Percentiles rank a stretch among this genome's conserved stretches.
These are phyloP conservation scores for Hippophae tibetana DNA, from an alignment of 306 rosid species.

Conservation along the genomic window DNA sequence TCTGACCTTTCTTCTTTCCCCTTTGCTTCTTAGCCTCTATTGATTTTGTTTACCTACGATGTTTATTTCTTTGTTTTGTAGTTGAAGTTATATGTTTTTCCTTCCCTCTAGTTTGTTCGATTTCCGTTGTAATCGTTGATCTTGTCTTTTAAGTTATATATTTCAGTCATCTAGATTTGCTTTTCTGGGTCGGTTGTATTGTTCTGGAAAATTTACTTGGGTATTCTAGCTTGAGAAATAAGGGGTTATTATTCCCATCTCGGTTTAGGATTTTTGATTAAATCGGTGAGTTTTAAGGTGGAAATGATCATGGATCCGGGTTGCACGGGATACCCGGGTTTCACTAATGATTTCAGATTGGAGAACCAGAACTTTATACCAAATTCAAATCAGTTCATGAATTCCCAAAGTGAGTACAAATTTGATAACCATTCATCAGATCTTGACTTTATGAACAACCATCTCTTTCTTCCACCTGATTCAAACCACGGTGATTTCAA, in stretches of 20 bases:
- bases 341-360: slow-evolving; percentile 8
- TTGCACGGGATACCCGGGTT: slow-evolving; percentile 17
- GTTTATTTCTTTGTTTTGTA: too few species aligned
- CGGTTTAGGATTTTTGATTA: not conserved
- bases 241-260: not conserved
- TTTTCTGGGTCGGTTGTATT: too few species aligned
- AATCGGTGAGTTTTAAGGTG: not conserved
- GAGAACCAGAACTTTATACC: slow-evolving; percentile 8
- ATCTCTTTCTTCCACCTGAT: slow-evolving; percentile 9
- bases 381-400: slow-evolving; percentile 13
- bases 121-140: too few species aligned
- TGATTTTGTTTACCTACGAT: too few species aligned
- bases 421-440: slow-evolving; percentile 19
- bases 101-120: too few species aligned
- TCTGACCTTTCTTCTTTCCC: too few species aligned
- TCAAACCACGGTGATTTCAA: slow-evolving; percentile 2
- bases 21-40: too few species aligned
- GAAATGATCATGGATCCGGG: slow-evolving; percentile 23
- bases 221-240: not conserved
- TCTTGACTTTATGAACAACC: slow-evolving; percentile 8
- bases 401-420: slow-evolving; percentile 4
- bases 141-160: too few species aligned
- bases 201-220: too few species aligned
- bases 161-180: too few species aligned
- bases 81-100: too few species aligned